Base-by-base conservation (phyloP, 2,329 filamentous ascomycete genomes). In the Macrophomina tecta region DNA sequence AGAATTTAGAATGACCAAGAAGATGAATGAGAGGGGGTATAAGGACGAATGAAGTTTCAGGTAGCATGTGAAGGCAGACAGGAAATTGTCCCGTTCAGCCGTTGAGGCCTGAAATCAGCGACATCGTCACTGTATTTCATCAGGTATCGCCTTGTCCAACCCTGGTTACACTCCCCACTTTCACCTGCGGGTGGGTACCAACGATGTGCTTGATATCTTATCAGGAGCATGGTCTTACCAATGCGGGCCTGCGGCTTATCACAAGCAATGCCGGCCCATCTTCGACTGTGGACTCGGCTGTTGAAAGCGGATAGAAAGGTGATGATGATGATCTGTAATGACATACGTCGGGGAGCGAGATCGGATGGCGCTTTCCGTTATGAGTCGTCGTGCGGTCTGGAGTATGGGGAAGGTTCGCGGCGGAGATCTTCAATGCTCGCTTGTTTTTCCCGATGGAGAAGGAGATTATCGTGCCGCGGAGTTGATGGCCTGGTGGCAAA, bases 151-250 rank as follows among this genome's bases (percentile, higher is more conserved):
- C 36, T 16, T 28, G 53, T 58, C 23, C 30, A 32, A 12, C 40
- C 56, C 56, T 40, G 30, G 56, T 46, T n/a, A 23, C 18, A 46
- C 40, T 61, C 56, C 56, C 56, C 56, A 61, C 56, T 61, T 61
- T 32, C 30, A 36, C 30, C 55, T 9, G 28, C 55, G 8, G 23
- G 56, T 46, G 56, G 56, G 56, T 18, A 46, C 30, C 5, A n/a
- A 28, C 14, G 36, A n/a, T 40, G 34, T 34, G 16, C n/a, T 34
- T 3, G 55, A 36, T 46, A 36, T 61, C 56, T 61, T 61, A 61
- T 61, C 56, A 58, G 38, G 18, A 34, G 34, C 23, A 5, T 58
- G 38, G 28, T 30, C 34, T 40, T 42, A 46, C 30, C 14, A 32
- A 48, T 48, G 56, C 40, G 4, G n/a, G 40, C 46, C 16, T 48